Evolutionary conservation across 495 filamentous ascomycete species (phyloP).

Genomic region (Immersiella caudata): DNA sequence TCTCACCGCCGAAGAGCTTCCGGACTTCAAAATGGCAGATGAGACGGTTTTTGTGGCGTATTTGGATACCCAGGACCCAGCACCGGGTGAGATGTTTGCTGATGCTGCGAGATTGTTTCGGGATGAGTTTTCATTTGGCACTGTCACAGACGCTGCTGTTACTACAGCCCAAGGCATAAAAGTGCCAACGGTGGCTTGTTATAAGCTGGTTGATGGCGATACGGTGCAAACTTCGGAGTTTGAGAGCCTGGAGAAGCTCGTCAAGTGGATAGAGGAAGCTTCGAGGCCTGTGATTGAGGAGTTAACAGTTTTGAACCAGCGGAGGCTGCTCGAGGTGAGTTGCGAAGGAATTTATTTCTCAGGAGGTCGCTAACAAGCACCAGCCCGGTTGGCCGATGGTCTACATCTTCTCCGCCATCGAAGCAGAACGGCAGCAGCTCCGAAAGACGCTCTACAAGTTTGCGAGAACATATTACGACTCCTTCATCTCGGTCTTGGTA

Average conservation of each 20-base stretch:
- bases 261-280: slow-evolving; percentile 34
- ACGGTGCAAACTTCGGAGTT: slow-evolving; percentile 29
- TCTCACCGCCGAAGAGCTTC: slow-evolving; percentile 21
- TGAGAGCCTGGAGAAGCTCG: slow-evolving; percentile 34
- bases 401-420: slow-evolving; percentile 45
- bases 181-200: slow-evolving; percentile 39
- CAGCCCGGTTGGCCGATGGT: slow-evolving; percentile 46
- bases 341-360: background rate
- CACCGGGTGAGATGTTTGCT: slow-evolving; percentile 25
- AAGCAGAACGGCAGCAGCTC: slow-evolving; percentile 33
- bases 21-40: slow-evolving; percentile 40
- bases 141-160: slow-evolving; percentile 29
- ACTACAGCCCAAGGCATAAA: slow-evolving; percentile 21
- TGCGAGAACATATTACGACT: slow-evolving; percentile 45
- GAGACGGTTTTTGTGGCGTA: slow-evolving; percentile 46
- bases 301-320: slow-evolving; percentile 41
- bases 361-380: slow-evolving; percentile 1
- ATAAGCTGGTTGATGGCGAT: slow-evolving; percentile 40
- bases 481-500: slow-evolving; percentile 42
- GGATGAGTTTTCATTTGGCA: slow-evolving; percentile 45
- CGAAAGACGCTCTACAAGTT: slow-evolving; percentile 39
- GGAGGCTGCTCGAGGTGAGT: slow-evolving; percentile 43
- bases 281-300: slow-evolving; percentile 43
- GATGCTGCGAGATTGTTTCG: slow-evolving; percentile 37
- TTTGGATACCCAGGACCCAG: slow-evolving; percentile 26